Base-by-base conservation (phyloP, 176 grass and related monocot genomes). In the Carex littledalei region DNA sequence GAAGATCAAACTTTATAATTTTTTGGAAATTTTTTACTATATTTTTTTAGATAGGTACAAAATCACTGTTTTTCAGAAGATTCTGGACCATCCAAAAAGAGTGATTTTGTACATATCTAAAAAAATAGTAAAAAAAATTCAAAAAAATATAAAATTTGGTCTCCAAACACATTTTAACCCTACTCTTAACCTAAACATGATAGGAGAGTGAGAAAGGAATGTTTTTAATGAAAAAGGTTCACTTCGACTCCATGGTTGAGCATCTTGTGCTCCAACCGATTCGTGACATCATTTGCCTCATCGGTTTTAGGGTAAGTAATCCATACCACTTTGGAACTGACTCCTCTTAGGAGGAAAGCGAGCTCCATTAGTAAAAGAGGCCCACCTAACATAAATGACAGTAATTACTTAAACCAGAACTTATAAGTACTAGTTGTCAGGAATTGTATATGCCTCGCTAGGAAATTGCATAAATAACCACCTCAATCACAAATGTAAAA, bases 321-420 rank as follows among this genome's bases (percentile, higher is more conserved):
- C 95, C 95, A 98, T 20, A 95, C 89, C 64, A 94, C 95, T 83
- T 89, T 87, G 4, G 87, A 86, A 71, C 77, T 93, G 63, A 89
- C 93, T 67, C 83, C 81, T 83, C 91, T 83, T 64, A 98, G 87
- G 65, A 98, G 93, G 90, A 95, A 94, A 54, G 96, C 91, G 20
- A 94, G 75, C 71, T 98, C 96, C 96, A 95, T 98, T 60, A 98
- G 72, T 58, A 98, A 92, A 52, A 98, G 88, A 21, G 96, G 96
- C 22, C 96, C 96, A 75, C 96, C 93, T 98, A 74, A 78, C 91
- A 83, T 66, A 81, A 22, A 85, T 22, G 59, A 67, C 43, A 17
- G 56, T 15, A 29, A 56, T 78, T 32, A 78, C 74, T 56, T 14
- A 6, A 56, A 31, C 22, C 73, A 26, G 13, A 77, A 29, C 49